Evolutionary conservation across 202 grass and related monocot species (phyloP), one percentile per base, ranked within the genome.

Genomic region (Zizania palustris): DNA sequence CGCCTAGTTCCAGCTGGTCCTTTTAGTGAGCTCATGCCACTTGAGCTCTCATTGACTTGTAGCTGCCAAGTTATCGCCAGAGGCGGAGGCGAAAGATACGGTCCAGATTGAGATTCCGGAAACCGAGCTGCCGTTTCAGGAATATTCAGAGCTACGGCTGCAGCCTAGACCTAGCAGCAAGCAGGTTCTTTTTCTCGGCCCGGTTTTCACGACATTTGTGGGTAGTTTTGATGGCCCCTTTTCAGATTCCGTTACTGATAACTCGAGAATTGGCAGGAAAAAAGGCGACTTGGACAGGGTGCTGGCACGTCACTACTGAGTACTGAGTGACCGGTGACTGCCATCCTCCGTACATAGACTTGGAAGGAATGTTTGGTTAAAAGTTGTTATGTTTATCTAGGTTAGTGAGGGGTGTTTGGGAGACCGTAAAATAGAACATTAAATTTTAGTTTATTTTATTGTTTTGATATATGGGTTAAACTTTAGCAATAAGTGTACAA

Each of bases 61-160:
- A 19, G 6, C 50, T 19, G 16, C 40, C 51, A 20, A 9, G 51
- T 55, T 19, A 55, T 55, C 28, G 0, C 28, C 28, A 28, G 28
- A 28, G 28, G 1, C 28, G 28, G 2, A 28, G 28, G 28, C 28
- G 28, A 28, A 28, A 28, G 28, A 28, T 28, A 28, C 28, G 28
- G 28, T 28, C 28, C 28, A 40, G 58, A 46, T 45, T 28, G 28
- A 28, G 28, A 28, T 28, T 28, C 73, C 18, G 55, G 45, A 7
- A 11, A 39, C 19, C 4, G 49, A 21, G 50, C 40, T 21, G 72
- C 80, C 15, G 63, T 88, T 84, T 70, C 85, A 46, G 85, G 85
- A 88, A 88, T 88, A 84, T 88, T 83, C 75, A 84, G 34, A 0
- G 75, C 64, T 84, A 75, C 54, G 61, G n/a, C 2, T 37, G 63